Conservation (phyloP, 164 flowering plant genomes). For the Saururus chinensis region DNA sequence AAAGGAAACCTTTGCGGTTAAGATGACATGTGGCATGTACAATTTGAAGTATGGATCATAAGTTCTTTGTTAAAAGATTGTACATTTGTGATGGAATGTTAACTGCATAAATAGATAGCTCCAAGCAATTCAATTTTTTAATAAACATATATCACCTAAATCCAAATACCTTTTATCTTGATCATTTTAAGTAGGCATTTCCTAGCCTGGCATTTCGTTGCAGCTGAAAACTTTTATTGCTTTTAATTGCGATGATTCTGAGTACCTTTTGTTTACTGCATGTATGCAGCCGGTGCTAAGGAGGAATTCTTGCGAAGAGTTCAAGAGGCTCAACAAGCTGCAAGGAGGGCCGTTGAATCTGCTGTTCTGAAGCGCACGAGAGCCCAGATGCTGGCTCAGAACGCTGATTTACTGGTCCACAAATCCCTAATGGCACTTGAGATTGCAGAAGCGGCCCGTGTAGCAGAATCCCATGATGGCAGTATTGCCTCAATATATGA, state of each 20-base stretch:
- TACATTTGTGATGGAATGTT: not conserved
- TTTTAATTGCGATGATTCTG: not conserved
- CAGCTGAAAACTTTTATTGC: not conserved
- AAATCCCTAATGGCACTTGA: conserved; percentile 55
- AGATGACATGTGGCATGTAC: not conserved
- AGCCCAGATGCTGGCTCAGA: conserved; percentile 62
- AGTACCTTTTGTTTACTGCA: not conserved
- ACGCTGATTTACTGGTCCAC: conserved; percentile 59
- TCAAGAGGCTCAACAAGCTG: conserved; percentile 42
- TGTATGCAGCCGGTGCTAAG: conserved; percentile 8
- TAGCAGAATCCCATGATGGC: conserved; percentile 17
- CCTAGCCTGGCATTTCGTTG: not conserved
- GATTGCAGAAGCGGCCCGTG: conserved; percentile 48
- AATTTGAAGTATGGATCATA: not conserved
- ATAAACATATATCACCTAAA: not conserved
- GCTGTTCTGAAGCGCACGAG: conserved; percentile 48
- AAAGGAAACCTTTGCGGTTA: too few relatives aligned
- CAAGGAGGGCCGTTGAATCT: conserved; percentile 18
- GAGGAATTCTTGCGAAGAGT: conserved; percentile 21
- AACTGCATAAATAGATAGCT: not conserved
- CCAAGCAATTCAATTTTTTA: not conserved
- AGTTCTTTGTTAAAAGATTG: not conserved
- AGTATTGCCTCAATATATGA: conserved; percentile 2
- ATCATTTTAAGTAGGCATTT: not conserved
- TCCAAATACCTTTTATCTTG: not conserved